Base-by-base conservation (phyloP, 306 rosid genomes). In the Begonia masoniana region DNA sequence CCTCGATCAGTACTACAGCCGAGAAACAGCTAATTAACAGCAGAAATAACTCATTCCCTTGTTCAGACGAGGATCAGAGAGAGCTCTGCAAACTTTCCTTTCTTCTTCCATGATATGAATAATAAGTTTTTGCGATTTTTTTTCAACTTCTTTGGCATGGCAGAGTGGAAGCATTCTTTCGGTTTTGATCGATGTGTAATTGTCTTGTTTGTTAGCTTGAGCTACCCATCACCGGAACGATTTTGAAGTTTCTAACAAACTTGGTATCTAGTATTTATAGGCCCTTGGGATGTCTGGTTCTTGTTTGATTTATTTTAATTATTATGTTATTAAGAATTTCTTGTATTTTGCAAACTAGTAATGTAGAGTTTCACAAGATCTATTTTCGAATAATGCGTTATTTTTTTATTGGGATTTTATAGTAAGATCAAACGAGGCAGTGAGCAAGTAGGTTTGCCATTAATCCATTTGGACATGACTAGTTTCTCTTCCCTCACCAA, bases 1-100 rank as follows among this genome's bases (percentile, higher is more conserved):
- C 50, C 99, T 92, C 42, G 99, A 92, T 46, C 84, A 43, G 62
- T 92, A 41, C 67, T 92, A 92, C 71, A 92, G 84, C 79, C 80
- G 99, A 59, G 99, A 92, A 62, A 78, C 95, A 50, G 74, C 81
- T 42, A 83, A 91, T 72, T 86, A 78, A 85, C 72, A 62, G 62
- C 51, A 46, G 42, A 46, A 60, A 63, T 56, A 55, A 56, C 58
- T 54, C 56, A 69, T 10, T 17, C 13, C 36, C 19, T 58, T 69
- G 54, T 52, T 61, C 61, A 61, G 39, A 54, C 69, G 43, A 53
- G 58, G 62, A 47, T 62, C 31, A 13, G 14, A 52, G 2, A 15
- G 58, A 61, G 58, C 66, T 47, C 45, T 43, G 54, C 16, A 42
- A 45, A 10, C 49, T 45, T n/a, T 45, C 7, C 13, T 45, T 11